Evolutionary conservation across 176 grass and related monocot species (phyloP).

Genomic region (Ananas comosus): DNA sequence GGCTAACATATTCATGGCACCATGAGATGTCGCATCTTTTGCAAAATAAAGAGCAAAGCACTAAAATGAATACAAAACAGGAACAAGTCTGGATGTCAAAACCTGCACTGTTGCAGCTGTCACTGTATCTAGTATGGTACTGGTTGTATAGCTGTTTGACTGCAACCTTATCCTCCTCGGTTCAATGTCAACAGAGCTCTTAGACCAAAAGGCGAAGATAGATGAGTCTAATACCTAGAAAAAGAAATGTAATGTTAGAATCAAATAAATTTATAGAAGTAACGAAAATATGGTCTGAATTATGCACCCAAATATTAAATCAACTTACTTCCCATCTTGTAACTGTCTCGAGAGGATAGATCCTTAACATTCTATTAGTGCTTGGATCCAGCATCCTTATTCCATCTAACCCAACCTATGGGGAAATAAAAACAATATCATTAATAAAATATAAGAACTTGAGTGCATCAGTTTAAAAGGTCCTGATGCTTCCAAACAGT

Average conservation of each 20-base stretch:
- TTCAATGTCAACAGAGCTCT: constrained; percentile 81
- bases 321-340: constrained; percentile 96
- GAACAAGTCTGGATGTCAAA: background rate
- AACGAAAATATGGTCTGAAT: background rate
- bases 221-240: constrained; percentile 77
- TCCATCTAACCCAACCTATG: constrained; percentile 96
- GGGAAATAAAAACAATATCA: constrained; percentile 10
- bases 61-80: background rate
- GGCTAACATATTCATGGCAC: background rate
- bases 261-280: background rate
- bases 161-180: constrained; percentile 87
- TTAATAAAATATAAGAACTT: background rate
- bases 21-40: background rate
- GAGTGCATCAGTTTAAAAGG: background rate
- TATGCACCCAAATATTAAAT: background rate
- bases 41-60: background rate
- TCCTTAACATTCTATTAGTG: constrained; percentile 71
- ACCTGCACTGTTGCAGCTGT: constrained; percentile 96
- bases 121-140: constrained; percentile 85
- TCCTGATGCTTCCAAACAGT: constrained; percentile 1
- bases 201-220: constrained; percentile 96
- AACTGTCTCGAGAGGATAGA: constrained; percentile 82
- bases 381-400: constrained; percentile 98
- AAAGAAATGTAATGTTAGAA: constrained; percentile 25
- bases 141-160: constrained; percentile 90